phyloP scores from a whole-genome alignment of 805 yeast species.

The Soucietia sequanensis region DNA sequence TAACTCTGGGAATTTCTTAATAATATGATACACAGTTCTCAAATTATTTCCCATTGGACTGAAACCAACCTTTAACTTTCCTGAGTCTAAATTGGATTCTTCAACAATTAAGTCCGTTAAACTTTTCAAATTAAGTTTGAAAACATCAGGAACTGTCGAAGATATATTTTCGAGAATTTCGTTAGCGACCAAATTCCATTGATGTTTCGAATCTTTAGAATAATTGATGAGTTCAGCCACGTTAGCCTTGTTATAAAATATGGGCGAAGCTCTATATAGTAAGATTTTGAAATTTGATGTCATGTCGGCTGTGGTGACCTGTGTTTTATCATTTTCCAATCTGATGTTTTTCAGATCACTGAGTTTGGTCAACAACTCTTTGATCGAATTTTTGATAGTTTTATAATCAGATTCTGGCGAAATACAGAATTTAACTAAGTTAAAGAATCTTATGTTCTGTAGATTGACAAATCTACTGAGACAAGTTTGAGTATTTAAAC shows the following conservation, averaged over 20 bases:
- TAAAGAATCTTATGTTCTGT: constrained; percentile 58
- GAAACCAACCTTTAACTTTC: constrained; percentile 14
- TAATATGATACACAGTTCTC: constrained; percentile 60
- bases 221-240: constrained; percentile 51
- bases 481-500: constrained; percentile 46
- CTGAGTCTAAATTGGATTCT: constrained; percentile 11
- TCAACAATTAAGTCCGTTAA: constrained; percentile 40
- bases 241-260: constrained; percentile 66
- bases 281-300: constrained; percentile 54
- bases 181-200: constrained; percentile 40
- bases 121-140: constrained; percentile 56
- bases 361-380: constrained; percentile 59
- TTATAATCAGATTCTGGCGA: constrained; percentile 58
- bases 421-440: constrained; percentile 53
- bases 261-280: constrained; percentile 57
- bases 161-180: constrained; percentile 62
- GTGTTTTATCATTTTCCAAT: constrained; percentile 22
- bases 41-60: constrained; percentile 39
- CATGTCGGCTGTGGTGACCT: constrained; percentile 48
- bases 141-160: constrained; percentile 56
- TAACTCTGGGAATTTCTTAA: constrained; percentile 48
- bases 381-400: constrained; percentile 58
- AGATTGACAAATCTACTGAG: constrained; percentile 52
- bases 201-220: constrained; percentile 33
- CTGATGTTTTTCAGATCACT: constrained; percentile 50